Percentiles rank a stretch among this genome's conserved stretches.
These are phyloP conservation scores for Phialophora expanda DNA, from an alignment of 2,329 filamentous ascomycete species.

Conservation along the genomic window DNA sequence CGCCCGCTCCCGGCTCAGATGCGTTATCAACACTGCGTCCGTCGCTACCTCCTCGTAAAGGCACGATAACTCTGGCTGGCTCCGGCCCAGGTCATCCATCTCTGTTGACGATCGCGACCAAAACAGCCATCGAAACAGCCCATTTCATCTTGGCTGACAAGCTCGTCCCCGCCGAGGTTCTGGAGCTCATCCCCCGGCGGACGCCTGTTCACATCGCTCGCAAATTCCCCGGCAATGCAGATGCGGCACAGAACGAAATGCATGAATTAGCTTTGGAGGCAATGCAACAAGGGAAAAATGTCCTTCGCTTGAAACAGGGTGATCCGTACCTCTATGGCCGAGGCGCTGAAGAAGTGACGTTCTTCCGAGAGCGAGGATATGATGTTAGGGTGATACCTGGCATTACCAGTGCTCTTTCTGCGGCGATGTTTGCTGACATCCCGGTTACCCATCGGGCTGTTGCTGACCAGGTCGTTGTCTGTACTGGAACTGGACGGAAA, in stretches of 20 bases:
- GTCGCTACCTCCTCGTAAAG: conserved; percentile 49
- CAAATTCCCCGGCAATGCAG: conserved; percentile 97
- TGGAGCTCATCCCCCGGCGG: conserved; percentile 87
- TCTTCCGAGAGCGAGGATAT: conserved; percentile 75
- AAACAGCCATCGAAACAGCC: conserved; percentile 54
- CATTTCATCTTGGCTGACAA: conserved; percentile 60
- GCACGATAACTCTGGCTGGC: conserved; percentile 84
- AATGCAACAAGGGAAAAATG: conserved; percentile 71
- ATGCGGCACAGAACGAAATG: conserved; percentile 89
- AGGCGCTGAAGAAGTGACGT: conserved; percentile 88
- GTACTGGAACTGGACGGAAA: conserved; percentile 92
- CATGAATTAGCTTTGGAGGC: conserved; percentile 76
- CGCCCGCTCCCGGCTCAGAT: conserved; percentile 37
- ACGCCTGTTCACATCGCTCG: conserved; percentile 90
- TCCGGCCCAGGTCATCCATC: conserved; percentile 92
- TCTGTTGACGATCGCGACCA: conserved; percentile 73
- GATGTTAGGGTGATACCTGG: conserved; percentile 79
- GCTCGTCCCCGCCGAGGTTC: conserved; percentile 73
- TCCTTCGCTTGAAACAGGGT: conserved; percentile 91
- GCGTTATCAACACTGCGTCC: conserved; percentile 39
- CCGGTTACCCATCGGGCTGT: conserved; percentile 88
- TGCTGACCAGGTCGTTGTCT: conserved; percentile 92
- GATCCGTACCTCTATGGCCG: conserved; percentile 96
- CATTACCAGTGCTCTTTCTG: conserved; percentile 84
- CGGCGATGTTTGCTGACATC: conserved; percentile 85